phyloP scores from a whole-genome alignment of 2,329 filamentous ascomycete species.

The Ophiocordyceps unilateralis region DNA sequence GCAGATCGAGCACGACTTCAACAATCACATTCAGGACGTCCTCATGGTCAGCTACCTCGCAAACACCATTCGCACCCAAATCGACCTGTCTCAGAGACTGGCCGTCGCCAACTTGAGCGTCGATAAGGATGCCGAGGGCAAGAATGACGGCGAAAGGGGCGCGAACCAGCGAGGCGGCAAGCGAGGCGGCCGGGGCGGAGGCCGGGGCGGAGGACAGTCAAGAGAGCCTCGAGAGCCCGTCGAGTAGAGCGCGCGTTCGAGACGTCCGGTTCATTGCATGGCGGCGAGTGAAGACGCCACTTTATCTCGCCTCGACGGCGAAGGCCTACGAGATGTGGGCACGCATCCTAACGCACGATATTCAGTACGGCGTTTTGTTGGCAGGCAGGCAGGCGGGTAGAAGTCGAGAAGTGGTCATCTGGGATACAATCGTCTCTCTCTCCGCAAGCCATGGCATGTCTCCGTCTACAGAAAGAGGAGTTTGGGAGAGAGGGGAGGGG shows the following conservation, averaged over 20 bases:
- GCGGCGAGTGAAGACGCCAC: not conserved
- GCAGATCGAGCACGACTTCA: slow-evolving; percentile 95
- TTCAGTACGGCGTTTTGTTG: slow-evolving; percentile 20
- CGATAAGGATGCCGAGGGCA: slow-evolving; percentile 33
- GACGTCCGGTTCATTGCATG: not conserved
- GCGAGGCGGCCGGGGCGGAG: slow-evolving; percentile 32
- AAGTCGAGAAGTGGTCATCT: slow-evolving; percentile 9
- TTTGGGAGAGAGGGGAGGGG: not conserved
- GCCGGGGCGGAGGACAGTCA: slow-evolving; percentile 32
- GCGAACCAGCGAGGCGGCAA: slow-evolving; percentile 31
- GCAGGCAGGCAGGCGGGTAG: slow-evolving; percentile 12
- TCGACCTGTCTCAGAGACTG: slow-evolving; percentile 89
- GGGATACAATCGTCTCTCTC: slow-evolving; percentile 16
- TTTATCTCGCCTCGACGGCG: not conserved
- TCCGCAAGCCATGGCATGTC: slow-evolving; percentile 2
- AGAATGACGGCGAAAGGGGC: slow-evolving; percentile 24
- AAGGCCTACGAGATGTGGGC: slow-evolving; percentile 7
- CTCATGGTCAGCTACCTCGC: slow-evolving; percentile 95
- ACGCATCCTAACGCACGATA: slow-evolving; percentile 14
- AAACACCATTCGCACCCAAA: slow-evolving; percentile 97
- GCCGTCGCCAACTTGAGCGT: slow-evolving; percentile 53
- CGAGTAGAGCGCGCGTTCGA: slow-evolving; percentile 12
- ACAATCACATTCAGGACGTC: slow-evolving; percentile 98
- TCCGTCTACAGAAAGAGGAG: slow-evolving; percentile 1
- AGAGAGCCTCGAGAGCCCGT: slow-evolving; percentile 23